phyloP scores from a whole-genome alignment of 768 basidiomycete species.

The Auricularia sp. region DNA sequence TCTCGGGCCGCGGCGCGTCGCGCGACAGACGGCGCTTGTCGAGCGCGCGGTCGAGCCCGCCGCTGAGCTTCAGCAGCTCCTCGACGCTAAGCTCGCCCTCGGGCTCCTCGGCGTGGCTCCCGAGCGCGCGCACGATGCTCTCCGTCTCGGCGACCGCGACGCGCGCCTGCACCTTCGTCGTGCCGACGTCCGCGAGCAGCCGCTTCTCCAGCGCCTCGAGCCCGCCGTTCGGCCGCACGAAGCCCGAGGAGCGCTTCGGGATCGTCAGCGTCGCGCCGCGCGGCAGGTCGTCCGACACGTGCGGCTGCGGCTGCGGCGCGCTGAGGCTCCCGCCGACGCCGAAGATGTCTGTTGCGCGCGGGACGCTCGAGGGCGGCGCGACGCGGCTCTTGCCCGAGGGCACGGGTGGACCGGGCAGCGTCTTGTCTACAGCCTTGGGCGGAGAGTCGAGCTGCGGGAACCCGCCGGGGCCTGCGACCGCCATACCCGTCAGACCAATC shows the following conservation, averaged over 20 bases:
- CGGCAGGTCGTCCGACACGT: background rate
- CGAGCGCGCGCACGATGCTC: background rate
- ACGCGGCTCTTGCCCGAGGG: conserved; percentile 32
- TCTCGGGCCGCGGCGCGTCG: background rate
- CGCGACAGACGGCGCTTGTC: background rate
- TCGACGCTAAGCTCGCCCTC: conserved; percentile 2
- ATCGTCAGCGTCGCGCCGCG: conserved; percentile 16
- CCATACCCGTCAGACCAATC: background rate
- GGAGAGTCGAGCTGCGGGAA: background rate
- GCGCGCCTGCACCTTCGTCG: conserved; percentile 28
- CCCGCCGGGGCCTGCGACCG: background rate
- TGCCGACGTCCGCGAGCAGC: conserved; percentile 64
- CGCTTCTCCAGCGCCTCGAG: conserved; percentile 65
- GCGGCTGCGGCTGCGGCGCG: background rate
- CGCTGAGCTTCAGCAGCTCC: conserved; percentile 2
- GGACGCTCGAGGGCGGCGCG: background rate
- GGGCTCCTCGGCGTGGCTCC: background rate
- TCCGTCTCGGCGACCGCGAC: conserved; percentile 1
- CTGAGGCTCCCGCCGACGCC: background rate
- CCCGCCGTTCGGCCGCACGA: conserved; percentile 30
- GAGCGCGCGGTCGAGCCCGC: background rate
- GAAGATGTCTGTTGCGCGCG: conserved; percentile 4
- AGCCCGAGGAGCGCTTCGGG: conserved; percentile 14
- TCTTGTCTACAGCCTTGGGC: conserved; percentile 36
- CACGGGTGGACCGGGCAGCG: conserved; percentile 49